Percentiles rank a stretch among this genome's conserved stretches.
These are phyloP conservation scores for Pichia membranifaciens DNA, from an alignment of 805 yeast species.

Conservation along the genomic window DNA sequence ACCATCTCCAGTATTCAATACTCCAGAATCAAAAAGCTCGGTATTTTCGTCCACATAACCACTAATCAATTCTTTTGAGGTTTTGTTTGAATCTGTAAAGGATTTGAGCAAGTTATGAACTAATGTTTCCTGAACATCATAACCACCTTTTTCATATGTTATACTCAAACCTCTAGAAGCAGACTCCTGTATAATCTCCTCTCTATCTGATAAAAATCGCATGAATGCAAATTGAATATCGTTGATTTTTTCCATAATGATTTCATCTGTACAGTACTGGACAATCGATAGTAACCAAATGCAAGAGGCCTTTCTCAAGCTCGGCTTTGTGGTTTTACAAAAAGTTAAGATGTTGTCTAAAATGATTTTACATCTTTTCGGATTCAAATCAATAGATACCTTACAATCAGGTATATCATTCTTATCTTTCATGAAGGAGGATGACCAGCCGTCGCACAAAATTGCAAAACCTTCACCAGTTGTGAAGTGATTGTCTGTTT, in stretches of 20 bases:
- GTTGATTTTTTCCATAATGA: constrained; percentile 39
- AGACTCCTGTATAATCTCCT: constrained; percentile 85
- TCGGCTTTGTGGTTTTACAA: constrained; percentile 64
- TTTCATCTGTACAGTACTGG: constrained; percentile 59
- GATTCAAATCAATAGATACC: constrained; percentile 20
- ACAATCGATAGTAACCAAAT: constrained; percentile 79
- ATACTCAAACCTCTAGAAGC: constrained; percentile 85
- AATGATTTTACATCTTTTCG: constrained; percentile 27
- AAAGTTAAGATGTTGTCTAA: constrained; percentile 46
- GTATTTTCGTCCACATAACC: constrained; percentile 78
- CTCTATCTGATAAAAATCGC: constrained; percentile 72
- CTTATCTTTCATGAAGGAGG: constrained; percentile 45
- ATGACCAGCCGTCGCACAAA: constrained; percentile 69
- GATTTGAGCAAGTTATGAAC: constrained; percentile 69
- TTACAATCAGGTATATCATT: constrained; percentile 59
- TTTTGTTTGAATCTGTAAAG: constrained; percentile 62
- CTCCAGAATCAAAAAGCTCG: constrained; percentile 77
- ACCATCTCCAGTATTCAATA: constrained; percentile 72
- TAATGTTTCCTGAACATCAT: constrained; percentile 60
- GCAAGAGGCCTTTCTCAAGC: constrained; percentile 68
- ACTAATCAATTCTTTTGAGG: constrained; percentile 39
- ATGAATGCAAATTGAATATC: constrained; percentile 70
- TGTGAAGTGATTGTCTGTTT: constrained; percentile 68
- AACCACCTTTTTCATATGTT: constrained; percentile 71
- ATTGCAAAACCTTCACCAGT: constrained; percentile 80